Percentiles rank a stretch among this genome's conserved stretches.
Evolutionary conservation across 768 basidiomycete species (phyloP).

Genomic region (Tephrocybe rancida): DNA sequence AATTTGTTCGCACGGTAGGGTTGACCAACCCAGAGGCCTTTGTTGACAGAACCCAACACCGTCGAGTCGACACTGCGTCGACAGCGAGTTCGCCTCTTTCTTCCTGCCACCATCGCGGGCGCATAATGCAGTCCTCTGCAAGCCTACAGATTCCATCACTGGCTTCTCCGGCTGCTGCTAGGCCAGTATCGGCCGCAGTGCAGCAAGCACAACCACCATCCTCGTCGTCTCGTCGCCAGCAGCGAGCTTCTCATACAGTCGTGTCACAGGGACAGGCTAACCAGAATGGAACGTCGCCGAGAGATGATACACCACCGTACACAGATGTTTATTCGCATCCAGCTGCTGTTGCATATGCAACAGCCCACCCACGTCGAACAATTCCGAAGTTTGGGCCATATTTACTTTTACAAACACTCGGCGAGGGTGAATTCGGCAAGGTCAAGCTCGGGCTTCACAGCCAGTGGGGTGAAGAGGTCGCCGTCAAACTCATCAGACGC

Average conservation of each 20-base stretch:
- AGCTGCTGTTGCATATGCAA: slow-evolving; percentile 79
- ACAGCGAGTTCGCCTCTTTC: slow-evolving; percentile 6
- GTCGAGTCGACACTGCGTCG: too few species aligned
- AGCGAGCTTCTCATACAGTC: slow-evolving; percentile 76
- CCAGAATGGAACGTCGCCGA: slow-evolving; percentile 29
- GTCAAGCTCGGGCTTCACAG: slow-evolving; percentile 96
- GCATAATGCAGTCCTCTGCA: slow-evolving; percentile 20
- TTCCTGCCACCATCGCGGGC: slow-evolving; percentile 7
- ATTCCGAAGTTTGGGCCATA: slow-evolving; percentile 97
- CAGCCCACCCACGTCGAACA: slow-evolving; percentile 81
- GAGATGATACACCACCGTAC: slow-evolving; percentile 50
- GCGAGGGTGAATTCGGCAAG: slow-evolving; percentile 98
- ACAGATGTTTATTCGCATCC: slow-evolving; percentile 85
- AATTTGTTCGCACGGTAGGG: slow-evolving; percentile 10
- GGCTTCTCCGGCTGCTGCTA: slow-evolving; percentile 42
- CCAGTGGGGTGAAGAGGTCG: slow-evolving; percentile 97
- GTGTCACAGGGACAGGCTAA: slow-evolving; percentile 44
- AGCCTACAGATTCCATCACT: slow-evolving; percentile 31
- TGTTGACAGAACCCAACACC: slow-evolving; percentile 10
- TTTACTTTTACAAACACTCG: slow-evolving; percentile 91
- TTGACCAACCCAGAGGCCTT: slow-evolving; percentile 2
- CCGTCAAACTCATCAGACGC: slow-evolving; percentile 93
- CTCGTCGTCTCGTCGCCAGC: slow-evolving; percentile 47
- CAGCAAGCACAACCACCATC: slow-evolving; percentile 52
- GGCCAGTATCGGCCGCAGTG: slow-evolving; percentile 64